These are phyloP conservation scores for Bombardia bombarda DNA, from an alignment of 495 filamentous ascomycete species.

Conservation along the genomic window DNA sequence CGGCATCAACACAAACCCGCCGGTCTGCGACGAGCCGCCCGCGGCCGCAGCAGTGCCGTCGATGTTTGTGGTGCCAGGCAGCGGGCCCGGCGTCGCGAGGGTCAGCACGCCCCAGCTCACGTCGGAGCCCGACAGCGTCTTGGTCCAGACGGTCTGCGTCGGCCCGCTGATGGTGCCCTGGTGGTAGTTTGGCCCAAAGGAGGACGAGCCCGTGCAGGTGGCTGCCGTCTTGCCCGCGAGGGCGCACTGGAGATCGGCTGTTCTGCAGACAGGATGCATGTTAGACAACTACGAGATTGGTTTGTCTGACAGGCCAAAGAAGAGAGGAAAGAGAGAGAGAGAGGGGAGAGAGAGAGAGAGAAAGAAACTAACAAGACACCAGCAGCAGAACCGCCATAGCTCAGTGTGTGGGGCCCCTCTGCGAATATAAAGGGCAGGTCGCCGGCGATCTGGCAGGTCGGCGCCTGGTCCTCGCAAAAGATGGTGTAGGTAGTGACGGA, in stretches of 20 bases:
- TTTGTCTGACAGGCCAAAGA: no score
- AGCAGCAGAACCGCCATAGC: conserved; percentile 16
- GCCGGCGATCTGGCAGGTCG: conserved; percentile 17
- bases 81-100: conserved; percentile 20
- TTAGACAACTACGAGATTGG: neutral
- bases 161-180: conserved; percentile 24
- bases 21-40: conserved; percentile 8
- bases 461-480: conserved; percentile 27
- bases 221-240: conserved; percentile 25
- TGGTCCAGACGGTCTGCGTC: conserved; percentile 23
- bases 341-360: no score
- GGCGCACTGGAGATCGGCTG: conserved; percentile 23
- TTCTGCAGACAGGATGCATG: conserved; percentile 13
- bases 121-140: conserved; percentile 20
- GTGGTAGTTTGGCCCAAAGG: conserved; percentile 15
- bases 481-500: conserved; percentile 29
- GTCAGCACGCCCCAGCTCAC: conserved; percentile 31
- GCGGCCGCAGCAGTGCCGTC: no score
- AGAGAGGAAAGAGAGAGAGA: no score
- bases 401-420: conserved; percentile 27
- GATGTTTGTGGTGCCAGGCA: conserved; percentile 14
- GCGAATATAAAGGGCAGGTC: conserved; percentile 31
- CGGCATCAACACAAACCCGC: neutral
- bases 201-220: conserved; percentile 30
- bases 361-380: conserved; percentile 19